phyloP scores from a whole-genome alignment of 768 basidiomycete species.

The Udeniomyces megalosporus region DNA sequence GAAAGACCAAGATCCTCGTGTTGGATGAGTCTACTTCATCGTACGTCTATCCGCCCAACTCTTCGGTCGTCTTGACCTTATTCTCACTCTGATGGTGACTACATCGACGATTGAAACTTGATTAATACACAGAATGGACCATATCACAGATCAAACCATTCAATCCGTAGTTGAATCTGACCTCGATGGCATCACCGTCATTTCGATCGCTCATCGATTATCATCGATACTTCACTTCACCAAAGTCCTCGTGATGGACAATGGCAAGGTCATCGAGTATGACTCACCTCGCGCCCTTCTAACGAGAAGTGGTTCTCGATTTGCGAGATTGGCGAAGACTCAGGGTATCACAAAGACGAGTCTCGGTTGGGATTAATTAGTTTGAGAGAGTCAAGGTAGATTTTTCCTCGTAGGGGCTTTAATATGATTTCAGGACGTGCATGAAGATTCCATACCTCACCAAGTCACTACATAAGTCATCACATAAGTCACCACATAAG shows the following conservation, averaged over 20 bases:
- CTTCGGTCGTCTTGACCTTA: neutral
- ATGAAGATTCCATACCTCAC: too few species aligned
- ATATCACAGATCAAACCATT: conserved; percentile 18
- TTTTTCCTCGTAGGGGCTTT: too few species aligned
- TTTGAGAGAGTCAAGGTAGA: too few species aligned
- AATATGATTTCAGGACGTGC: too few species aligned
- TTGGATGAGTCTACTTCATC: conserved; percentile 14
- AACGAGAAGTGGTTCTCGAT: neutral
- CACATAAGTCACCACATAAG: too few species aligned
- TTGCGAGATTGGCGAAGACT: neutral
- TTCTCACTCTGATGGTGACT: neutral
- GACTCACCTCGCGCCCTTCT: neutral
- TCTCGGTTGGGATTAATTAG: neutral
- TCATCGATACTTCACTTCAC: neutral
- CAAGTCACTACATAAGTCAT: too few species aligned
- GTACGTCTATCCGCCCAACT: too few species aligned
- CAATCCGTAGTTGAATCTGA: conserved; percentile 14
- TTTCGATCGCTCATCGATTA: conserved; percentile 18
- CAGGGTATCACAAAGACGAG: neutral
- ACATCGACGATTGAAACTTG: neutral
- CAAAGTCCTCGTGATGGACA: conserved; percentile 2
- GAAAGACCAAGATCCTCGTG: conserved; percentile 16
- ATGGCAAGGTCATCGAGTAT: neutral
- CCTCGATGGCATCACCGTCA: conserved; percentile 12
- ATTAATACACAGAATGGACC: conserved; percentile 17